Base-by-base conservation (phyloP, 1,284 basidiomycete genomes). In the Ustilago bromivora region DNA sequence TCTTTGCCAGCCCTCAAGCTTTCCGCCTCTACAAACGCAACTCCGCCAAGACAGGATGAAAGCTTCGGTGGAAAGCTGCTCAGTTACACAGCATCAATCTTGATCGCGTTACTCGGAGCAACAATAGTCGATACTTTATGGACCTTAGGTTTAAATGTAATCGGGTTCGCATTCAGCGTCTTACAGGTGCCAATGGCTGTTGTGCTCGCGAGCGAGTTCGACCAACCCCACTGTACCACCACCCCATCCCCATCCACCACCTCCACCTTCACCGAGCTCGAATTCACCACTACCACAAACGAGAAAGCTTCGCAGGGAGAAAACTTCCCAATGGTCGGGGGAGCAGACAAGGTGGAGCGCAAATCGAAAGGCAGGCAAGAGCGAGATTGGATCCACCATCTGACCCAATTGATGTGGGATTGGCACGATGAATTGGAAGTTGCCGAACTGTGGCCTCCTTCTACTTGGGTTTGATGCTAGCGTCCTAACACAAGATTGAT, bases 391-490 rank as follows among this genome's bases (percentile, higher is more conserved):
- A 17, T 66, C 10, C 32, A 36, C 31, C 13, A 12, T 0, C 12
- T 64, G 9, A 71, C 69, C 0, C 62, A 65, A 38, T 1, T 52
- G 8, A 52, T 62, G 53, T 78, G 76, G 76, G 62, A 78, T 36
- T 23, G 52, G 7, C 76, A 78, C 46, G 71, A 75, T 40, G 51
- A 49, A 12, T 28, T 78, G 17, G 71, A 78, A 23, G 55, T 68
- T 17, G 61, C 62, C 0, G 76, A 78, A 34, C 13, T 75, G 6
- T 55, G 61, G 35, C 46, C 43, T 1, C 67, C 71, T 7, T 61
- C 60, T 17, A 38, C 17, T 6, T 63, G 61, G 61, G 3, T 47
- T 34, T 19, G 23, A 43, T 11, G 9, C 15, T 19, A 34, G 23
- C 4, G 17, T 46, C 2, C 41, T 28, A 15, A 8, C 41, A 46